Conservation (phyloP, 2,329 filamentous ascomycete genomes). For the Fusarium haematococcum region DNA sequence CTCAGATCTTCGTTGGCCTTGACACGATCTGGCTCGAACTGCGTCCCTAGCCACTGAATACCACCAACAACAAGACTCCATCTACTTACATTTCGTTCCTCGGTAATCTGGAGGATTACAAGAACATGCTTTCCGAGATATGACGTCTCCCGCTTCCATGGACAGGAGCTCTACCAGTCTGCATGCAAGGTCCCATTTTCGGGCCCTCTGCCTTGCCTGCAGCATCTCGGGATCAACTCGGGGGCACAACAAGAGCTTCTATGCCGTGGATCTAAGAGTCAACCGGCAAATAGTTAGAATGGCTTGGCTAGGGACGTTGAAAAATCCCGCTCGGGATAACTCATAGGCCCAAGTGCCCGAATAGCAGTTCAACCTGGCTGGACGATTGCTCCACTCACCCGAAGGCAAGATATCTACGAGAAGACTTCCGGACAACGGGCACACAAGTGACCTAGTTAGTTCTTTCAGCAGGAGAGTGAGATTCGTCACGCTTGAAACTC, state of each 20-base stretch:
- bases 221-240: not conserved
- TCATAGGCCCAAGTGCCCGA: not conserved
- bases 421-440: not conserved
- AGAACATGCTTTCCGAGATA: not conserved
- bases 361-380: not conserved
- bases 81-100: constrained; percentile 2
- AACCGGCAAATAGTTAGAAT: not conserved
- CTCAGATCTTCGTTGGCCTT: not conserved
- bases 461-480: not conserved
- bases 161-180: not conserved
- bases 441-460: not conserved
- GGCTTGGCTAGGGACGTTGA: not conserved
- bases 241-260: not conserved
- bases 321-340: not conserved
- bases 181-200: not conserved
- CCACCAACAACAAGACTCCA: constrained; percentile 1
- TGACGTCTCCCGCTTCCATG: constrained; percentile 3
- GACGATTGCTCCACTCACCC: not conserved
- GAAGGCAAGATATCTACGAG: not conserved
- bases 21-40: constrained; percentile 10
- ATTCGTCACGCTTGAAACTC: not conserved
- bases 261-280: not conserved
- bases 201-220: not conserved
- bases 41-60: constrained; percentile 2
- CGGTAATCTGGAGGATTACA: constrained; percentile 7